Evolutionary conservation across 1,284 basidiomycete genomes (phyloP), one percentile per base, ranked within the genome.

Genomic region (Sparassis latifolia): DNA sequence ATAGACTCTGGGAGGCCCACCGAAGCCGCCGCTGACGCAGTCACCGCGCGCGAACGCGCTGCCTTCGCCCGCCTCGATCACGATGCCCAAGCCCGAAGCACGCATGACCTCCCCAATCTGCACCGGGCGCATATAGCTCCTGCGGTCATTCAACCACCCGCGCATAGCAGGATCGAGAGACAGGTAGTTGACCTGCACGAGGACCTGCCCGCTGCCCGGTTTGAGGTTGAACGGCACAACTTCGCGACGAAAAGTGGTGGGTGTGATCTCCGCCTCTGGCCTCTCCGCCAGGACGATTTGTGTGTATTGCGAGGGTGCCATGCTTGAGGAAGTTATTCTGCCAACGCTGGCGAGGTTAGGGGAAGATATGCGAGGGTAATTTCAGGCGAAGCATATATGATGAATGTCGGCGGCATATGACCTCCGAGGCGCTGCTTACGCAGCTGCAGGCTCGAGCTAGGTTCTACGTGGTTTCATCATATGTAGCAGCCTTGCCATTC

Each of bases 151-250:
- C 47, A 96, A 62, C 78, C 86, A 95, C 7, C 82, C 85, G 35
- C 92, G 79, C 89, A 93, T 92, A 1, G 89, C 88, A 33, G 91
- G 89, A 62, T 93, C 91, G 51, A 93, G 71, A 39, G 86, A 88
- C 27, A 91, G 65, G 71, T 84, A 91, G 44, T 83, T 82, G 50
- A 87, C 79, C 61, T 82, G 77, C 33, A 94, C 80, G 41, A 93
- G 70, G 2, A 82, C 80, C 63, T 92, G 75, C 20, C 75, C 73
- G 27, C 73, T 64, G 0, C 74, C 75, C 4, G 80, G 75, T 58
- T 79, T 75, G 49, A 89, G 72, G 51, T 73, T 69, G 55, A 78
- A 75, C 2, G 78, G 72, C 9, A 81, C 62, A 1, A 73, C 65
- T 64, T 85, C 81, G 0, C 69, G 73, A 52, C 85, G 78, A 72